A percentile compares a stretch with the other conserved stretches of the same genome.
phyloP scores from a whole-genome alignment of 1,284 basidiomycete species.

The Ustilago loliicola region DNA sequence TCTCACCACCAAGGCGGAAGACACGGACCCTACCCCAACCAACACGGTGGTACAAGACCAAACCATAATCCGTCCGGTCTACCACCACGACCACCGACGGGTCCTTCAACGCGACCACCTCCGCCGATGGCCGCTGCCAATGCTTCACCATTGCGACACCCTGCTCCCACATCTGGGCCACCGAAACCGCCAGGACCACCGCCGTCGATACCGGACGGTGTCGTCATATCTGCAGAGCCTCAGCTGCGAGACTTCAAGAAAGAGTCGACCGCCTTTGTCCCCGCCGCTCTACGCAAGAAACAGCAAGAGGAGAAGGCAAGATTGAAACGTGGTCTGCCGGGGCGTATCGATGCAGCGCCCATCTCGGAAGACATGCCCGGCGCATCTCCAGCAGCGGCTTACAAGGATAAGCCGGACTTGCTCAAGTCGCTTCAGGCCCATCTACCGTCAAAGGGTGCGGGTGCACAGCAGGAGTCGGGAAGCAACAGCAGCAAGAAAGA shows the following conservation, averaged over 20 bases:
- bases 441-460: conserved; percentile 19
- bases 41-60: neutral
- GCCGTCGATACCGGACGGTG: conserved; percentile 33
- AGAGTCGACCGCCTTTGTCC: conserved; percentile 66
- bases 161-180: conserved; percentile 1
- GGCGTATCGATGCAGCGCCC: conserved; percentile 57
- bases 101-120: conserved; percentile 9
- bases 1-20: conserved; percentile 13
- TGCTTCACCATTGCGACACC: neutral
- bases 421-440: conserved; percentile 37
- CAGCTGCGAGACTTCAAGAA: conserved; percentile 67
- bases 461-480: neutral
- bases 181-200: conserved; percentile 36
- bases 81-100: conserved; percentile 14
- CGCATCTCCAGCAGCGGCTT: conserved; percentile 6
- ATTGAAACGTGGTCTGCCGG: conserved; percentile 53
- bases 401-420: conserved; percentile 31
- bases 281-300: conserved; percentile 61
- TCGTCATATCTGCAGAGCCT: conserved; percentile 61
- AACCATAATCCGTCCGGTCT: neutral
- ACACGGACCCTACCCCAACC: neutral
- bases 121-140: neutral
- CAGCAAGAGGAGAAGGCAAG: conserved; percentile 52
- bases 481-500: conserved; percentile 22
- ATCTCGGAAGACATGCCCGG: conserved; percentile 24